phyloP scores from a whole-genome alignment of 2,329 filamentous ascomycete genomes.

The Fusarium sambucinum region DNA sequence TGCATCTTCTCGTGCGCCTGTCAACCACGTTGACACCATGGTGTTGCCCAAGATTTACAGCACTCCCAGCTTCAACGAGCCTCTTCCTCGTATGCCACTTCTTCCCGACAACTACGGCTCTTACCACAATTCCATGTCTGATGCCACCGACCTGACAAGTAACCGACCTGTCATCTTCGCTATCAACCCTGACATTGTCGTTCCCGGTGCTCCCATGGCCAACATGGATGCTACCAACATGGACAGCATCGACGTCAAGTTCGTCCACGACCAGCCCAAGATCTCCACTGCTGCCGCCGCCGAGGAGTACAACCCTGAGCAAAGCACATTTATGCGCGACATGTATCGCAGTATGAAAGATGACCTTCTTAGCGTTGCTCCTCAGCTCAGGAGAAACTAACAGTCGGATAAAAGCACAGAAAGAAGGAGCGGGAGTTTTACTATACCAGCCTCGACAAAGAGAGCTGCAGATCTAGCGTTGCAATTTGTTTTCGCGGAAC shows the following conservation, averaged over 20 bases:
- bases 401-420: not conserved
- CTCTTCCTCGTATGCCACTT: constrained; percentile 67
- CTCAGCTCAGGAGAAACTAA: constrained; percentile 27
- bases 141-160: constrained; percentile 56
- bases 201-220: constrained; percentile 64
- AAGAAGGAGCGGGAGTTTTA: constrained; percentile 10
- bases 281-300: constrained; percentile 43
- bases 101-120: constrained; percentile 69
- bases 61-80: constrained; percentile 50
- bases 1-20: constrained; percentile 55
- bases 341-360: constrained; percentile 70
- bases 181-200: constrained; percentile 65
- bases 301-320: constrained; percentile 38
- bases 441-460: constrained; percentile 18
- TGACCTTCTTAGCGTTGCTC: constrained; percentile 53
- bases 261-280: constrained; percentile 56
- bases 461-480: constrained; percentile 40
- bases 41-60: constrained; percentile 63
- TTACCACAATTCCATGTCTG: constrained; percentile 58
- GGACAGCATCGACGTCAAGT: constrained; percentile 68
- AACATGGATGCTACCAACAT: constrained; percentile 70
- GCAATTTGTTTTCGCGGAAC: constrained; percentile 32
- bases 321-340: constrained; percentile 63
- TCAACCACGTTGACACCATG: constrained; percentile 63
- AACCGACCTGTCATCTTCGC: constrained; percentile 67